Base-by-base conservation (phyloP, 192 early-diverging fungal species). In the Mortierella alpina region DNA sequence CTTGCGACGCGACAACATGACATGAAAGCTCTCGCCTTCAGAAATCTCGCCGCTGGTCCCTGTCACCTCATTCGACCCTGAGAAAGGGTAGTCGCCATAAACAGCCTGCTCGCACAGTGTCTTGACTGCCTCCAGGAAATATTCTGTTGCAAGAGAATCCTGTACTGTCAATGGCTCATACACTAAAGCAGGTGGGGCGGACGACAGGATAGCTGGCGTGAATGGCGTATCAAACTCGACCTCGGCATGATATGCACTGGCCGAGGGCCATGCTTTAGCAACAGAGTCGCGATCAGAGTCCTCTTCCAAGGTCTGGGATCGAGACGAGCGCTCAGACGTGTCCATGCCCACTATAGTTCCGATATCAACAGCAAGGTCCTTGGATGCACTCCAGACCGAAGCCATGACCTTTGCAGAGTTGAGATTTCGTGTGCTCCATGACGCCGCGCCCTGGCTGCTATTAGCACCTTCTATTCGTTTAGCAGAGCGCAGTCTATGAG, bases 1-100 rank as follows among this genome's bases (percentile, higher is more conserved):
- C 53, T 86, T 64, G n/a, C 85, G 61, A 41, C 87, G 75, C 12
- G 87, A 67, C 8, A 88, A 68, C 49, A 86, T 76, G 7, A 85
- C 70, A 48, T 82, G 82, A n/a, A 83, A 73, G 47, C 82, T 84
- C 42, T 86, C 87, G 6, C 87, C 87, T 23, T 84, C 84, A 41
- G 80, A 68, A 39, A 86, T 73, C 46, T 88, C 87, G 5, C 85
- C 85, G 31, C 31, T 31, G 31, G 31, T 31, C 31, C 31, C 31
- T 31, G 3, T 31, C 31, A 31, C 31, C 31, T 31, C 31, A 31
- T 31, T 31, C 3, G 31, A 31, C 1, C 31, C 3, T 3, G 31
- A 31, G 31, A 31, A 31, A 2, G 1, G 31, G 31, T 31, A 31
- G 31, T 2, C 3, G 31, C 31, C n/a, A 86, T 1, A 31, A 31